Base-by-base conservation (phyloP, 1,284 basidiomycete genomes). In the Ceratobasidium sp. region DNA sequence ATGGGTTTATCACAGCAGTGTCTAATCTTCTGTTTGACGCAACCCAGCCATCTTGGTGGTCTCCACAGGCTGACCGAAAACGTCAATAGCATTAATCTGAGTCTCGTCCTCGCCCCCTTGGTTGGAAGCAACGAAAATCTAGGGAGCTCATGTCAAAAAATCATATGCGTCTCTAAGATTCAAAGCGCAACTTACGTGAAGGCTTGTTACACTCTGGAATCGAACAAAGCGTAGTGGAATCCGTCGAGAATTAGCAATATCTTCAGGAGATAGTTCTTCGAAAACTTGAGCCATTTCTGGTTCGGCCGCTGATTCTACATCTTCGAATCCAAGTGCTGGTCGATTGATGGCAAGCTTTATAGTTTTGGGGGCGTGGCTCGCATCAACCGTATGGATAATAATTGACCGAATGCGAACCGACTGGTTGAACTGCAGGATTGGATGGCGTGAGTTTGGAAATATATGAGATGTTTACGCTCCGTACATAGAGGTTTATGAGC, bases 111-210 rank as follows among this genome's bases (percentile, higher is more conserved):
- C 91, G 56, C 85, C 91, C 13, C 90, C 93, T 80, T 94, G 92
- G 83, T 96, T 96, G 33, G 91, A 91, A 78, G 89, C 89, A 33
- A 96, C 90, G 82, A 96, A 93, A 66, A 96, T 91, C 92, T 95
- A 64, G 23, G 53, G 78, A 40, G 73, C 18, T 60, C 6, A 26
- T n/a, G 40, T 46, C 49, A 46, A 33, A 4, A 39, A 13, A 23
- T n/a, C 42, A 23, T 55, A 20, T 44, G n/a, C 9, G 18, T 23
- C 15, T 46, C 42, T 46, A 42, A n/a, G 9, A 51, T 44, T 46
- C 67, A 15, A 12, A 9, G 26, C 39, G 53, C 46, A 13, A 88
- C 92, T 81, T 80, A 93, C 93, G 84, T 93, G 91, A 68, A 95
- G 83, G 78, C 88, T 92, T 80, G 89, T 91, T 75, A 96, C 94